Conservation (phyloP, 2,329 filamentous ascomycete genomes). For the Didymosphaeria variabile region DNA sequence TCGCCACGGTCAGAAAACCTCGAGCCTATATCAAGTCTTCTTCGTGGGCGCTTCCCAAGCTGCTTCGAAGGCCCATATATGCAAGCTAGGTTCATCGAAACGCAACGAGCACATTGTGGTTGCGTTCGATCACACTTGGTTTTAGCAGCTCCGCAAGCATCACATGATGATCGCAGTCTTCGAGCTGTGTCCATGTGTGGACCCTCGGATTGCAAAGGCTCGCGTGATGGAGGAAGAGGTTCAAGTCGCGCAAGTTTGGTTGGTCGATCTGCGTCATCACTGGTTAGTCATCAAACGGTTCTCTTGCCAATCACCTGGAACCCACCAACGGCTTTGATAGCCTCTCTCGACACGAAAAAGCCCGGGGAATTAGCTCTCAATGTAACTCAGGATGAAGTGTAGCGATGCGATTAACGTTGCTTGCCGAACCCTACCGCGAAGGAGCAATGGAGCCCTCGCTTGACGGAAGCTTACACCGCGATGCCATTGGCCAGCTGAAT, state of each 20-base stretch:
- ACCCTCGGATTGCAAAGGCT: background rate
- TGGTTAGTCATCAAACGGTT: background rate
- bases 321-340: background rate
- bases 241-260: slow-evolving; percentile 3
- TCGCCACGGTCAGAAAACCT: slow-evolving; percentile 2
- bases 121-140: slow-evolving; percentile 19
- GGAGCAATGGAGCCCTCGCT: background rate
- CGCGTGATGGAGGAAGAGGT: background rate
- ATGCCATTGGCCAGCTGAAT: background rate
- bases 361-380: background rate
- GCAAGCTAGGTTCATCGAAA: slow-evolving; percentile 11
- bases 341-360: background rate
- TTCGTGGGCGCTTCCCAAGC: slow-evolving; percentile 15
- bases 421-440: background rate
- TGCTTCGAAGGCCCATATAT: slow-evolving; percentile 16
- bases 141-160: slow-evolving; percentile 18
- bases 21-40: slow-evolving; percentile 8
- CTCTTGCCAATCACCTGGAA: background rate
- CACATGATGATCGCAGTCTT: slow-evolving; percentile 16
- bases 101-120: slow-evolving; percentile 15
- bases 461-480: background rate
- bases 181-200: slow-evolving; percentile 6
- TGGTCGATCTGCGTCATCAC: background rate
- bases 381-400: background rate
- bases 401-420: background rate